Percentiles rank a stretch among this genome's conserved stretches.
phyloP scores from a whole-genome alignment of 208 protist species.

The Wallacemonas collosoma region DNA sequence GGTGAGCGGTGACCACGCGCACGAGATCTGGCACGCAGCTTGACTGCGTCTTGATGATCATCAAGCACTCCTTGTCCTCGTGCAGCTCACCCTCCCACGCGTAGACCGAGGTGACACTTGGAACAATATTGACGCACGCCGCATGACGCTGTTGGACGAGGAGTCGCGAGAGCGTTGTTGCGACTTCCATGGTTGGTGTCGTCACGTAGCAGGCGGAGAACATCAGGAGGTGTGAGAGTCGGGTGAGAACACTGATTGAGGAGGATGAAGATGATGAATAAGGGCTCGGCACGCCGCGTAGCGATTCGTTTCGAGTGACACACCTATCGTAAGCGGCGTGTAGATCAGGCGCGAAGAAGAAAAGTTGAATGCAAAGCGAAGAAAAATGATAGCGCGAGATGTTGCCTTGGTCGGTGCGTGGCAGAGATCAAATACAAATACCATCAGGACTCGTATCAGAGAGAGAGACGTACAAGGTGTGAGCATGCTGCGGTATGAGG shows the following conservation, averaged over 20 bases:
- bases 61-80: conserved; percentile 46
- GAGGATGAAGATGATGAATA: too few species aligned
- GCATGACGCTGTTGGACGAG: conserved; percentile 28
- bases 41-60: conserved; percentile 72
- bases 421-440: too few species aligned
- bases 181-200: conserved; percentile 34
- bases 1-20: conserved; percentile 28
- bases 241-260: not conserved
- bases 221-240: conserved; percentile 1
- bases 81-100: conserved; percentile 47
- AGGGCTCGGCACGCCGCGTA: too few species aligned
- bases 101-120: conserved; percentile 50
- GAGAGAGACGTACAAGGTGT: too few species aligned
- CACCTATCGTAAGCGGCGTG: too few species aligned
- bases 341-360: too few species aligned
- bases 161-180: conserved; percentile 24
- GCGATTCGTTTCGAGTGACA: too few species aligned
- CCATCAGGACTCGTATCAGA: too few species aligned
- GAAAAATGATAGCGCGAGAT: too few species aligned
- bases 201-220: conserved; percentile 52
- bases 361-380: too few species aligned
- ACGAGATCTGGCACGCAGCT: conserved; percentile 43
- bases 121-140: conserved; percentile 72
- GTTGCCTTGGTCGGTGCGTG: too few species aligned
- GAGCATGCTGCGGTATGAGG: too few species aligned